Conservation (phyloP, 2,329 filamentous ascomycete genomes). For the Diaporthe vaccinii region DNA sequence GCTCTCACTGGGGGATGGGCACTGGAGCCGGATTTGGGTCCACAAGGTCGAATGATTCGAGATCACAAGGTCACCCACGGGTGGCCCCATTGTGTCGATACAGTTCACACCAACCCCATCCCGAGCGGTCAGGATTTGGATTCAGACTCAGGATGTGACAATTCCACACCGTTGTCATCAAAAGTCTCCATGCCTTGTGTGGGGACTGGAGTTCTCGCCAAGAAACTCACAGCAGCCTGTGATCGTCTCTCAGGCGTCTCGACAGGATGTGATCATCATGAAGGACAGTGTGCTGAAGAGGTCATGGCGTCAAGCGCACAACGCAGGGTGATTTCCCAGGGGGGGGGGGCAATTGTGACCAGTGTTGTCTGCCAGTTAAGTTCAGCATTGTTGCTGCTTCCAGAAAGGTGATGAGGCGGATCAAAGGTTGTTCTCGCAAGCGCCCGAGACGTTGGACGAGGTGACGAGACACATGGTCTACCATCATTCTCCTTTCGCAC, state of each 20-base stretch:
- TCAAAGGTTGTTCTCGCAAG: background rate
- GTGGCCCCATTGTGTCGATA: constrained; percentile 31
- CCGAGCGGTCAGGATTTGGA: constrained; percentile 36
- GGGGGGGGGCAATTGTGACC: background rate
- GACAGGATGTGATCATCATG: constrained; percentile 10
- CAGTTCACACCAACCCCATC: constrained; percentile 16
- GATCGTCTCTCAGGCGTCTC: constrained; percentile 24
- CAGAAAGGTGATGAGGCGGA: background rate
- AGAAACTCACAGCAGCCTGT: constrained; percentile 21
- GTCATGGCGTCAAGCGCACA: constrained; percentile 29
- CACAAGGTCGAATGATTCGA: constrained; percentile 42
- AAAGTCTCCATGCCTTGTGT: constrained; percentile 25
- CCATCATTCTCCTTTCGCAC: background rate
- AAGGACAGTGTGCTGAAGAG: constrained; percentile 6
- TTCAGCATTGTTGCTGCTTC: background rate
- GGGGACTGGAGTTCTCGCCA: constrained; percentile 30
- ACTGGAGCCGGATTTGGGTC: constrained; percentile 37
- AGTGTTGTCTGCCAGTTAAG: background rate
- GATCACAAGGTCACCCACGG: constrained; percentile 38
- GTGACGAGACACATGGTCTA: background rate
- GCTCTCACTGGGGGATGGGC: constrained; percentile 20
- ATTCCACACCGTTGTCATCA: constrained; percentile 32
- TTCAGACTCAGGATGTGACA: constrained; percentile 34
- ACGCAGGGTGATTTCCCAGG: constrained; percentile 5
- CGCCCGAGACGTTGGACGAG: background rate